Evolutionary conservation across 495 filamentous ascomycete genomes (phyloP), one percentile per base, ranked within the genome.

Genomic region (Talaromyces trachyspermus): DNA sequence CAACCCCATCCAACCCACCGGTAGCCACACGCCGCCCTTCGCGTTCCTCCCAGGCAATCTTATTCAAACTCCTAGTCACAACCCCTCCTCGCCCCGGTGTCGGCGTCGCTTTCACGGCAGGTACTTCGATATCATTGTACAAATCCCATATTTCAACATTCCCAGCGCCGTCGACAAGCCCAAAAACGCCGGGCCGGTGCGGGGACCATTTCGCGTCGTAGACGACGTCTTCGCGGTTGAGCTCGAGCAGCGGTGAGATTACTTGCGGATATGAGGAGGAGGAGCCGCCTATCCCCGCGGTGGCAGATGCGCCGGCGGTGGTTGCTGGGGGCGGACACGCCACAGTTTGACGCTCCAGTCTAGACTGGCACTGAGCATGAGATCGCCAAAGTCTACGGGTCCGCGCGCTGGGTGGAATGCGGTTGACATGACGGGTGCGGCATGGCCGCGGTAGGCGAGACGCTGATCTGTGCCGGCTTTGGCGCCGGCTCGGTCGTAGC

Each of bases 341-440:
- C 92, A 99, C 19, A 99, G 72, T 65, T 94, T 95, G 49, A 95
- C 89, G 56, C 82, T 90, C 92, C 92, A 99, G 70, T 99, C 92
- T 10, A 97, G 70, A 35, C 82, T 86, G 10, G 84, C 81, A 18
- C 82, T 86, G 25, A 99, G 75, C 36, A 97, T 85, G 2, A 99
- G 72, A 52, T 99, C 94, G 22, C 91, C 89, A n/a, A 99, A 80
- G 62, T 99, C 94, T 32, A 96, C 81, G 2, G 85, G 85, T 7
- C 92, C 92, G 6, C 85, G 80, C 4, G 87, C 84, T 1, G 92
- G 94, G 56, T 99, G 92, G 70, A 95, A 99, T 57, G 89, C 81
- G 17, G 95, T 82, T 11, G 85, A 89, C 87, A 95, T 97, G 56
- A 99, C 88, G 8, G 92, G 92, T 6, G 89, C 92, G 32, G 86